A percentile compares a stretch with the other conserved stretches of the same genome.
These are phyloP conservation scores for Pholiota molesta DNA, from an alignment of 768 basidiomycete genomes.

Conservation along the genomic window DNA sequence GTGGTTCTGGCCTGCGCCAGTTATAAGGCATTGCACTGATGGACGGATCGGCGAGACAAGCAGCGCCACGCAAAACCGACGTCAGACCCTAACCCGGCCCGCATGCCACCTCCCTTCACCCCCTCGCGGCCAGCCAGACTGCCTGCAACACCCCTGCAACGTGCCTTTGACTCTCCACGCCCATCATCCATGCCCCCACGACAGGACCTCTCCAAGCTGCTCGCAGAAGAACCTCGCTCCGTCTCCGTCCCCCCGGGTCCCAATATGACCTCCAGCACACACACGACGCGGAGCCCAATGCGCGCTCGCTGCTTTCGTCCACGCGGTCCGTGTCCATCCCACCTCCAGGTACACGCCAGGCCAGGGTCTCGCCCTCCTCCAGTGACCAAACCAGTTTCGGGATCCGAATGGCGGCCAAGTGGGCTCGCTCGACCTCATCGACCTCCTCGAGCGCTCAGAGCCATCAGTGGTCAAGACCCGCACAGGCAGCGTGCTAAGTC, in stretches of 20 bases:
- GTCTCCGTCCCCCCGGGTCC: conserved; percentile 10
- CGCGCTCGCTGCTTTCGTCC: conserved; percentile 7
- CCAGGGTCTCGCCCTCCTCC: conserved; percentile 12
- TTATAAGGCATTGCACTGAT: conserved; percentile 1
- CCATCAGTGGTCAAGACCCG: conserved; percentile 82
- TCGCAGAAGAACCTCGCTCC: conserved; percentile 15
- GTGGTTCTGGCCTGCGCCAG: not conserved
- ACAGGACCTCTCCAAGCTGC: conserved; percentile 8
- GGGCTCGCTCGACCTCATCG: conserved; percentile 57
- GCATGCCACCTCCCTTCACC: not conserved
- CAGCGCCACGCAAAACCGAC: not conserved
- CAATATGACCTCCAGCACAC: not conserved
- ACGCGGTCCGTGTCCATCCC: conserved; percentile 24
- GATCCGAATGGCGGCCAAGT: conserved; percentile 8
- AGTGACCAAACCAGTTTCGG: conserved; percentile 18
- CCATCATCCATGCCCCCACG: conserved; percentile 11
- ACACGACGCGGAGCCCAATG: not conserved
- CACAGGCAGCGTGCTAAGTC: conserved; percentile 78
- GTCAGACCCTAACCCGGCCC: not conserved
- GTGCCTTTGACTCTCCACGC: conserved; percentile 13
- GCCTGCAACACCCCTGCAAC: conserved; percentile 14
- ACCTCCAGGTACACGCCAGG: conserved; percentile 12
- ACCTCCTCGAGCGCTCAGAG: conserved; percentile 64
- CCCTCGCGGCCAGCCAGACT: not conserved
- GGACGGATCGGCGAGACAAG: not conserved